Percentiles rank a stretch among this genome's conserved stretches.
Conservation (phyloP, 768 basidiomycete genomes). For the Trametes cubensis region DNA sequence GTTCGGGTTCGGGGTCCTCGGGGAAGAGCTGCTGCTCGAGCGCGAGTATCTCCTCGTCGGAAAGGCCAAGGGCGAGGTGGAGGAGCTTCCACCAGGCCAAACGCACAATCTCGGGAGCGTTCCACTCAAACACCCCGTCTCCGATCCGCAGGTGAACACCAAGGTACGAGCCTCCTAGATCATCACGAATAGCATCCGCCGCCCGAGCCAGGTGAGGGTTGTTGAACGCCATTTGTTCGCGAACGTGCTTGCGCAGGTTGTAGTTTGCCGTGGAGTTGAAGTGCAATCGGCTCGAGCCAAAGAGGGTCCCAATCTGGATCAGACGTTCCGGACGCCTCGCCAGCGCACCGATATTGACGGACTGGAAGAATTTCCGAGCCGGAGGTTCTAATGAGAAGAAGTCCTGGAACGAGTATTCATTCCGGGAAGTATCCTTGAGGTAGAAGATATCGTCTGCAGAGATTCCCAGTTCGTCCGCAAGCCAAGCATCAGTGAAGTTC, state of each 20-base stretch:
- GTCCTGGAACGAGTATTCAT: constrained; percentile 68
- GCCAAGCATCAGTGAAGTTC: constrained; percentile 53
- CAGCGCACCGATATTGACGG: constrained; percentile 48
- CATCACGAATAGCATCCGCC: constrained; percentile 49
- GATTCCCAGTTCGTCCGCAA: constrained; percentile 45
- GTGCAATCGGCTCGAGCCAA: constrained; percentile 71
- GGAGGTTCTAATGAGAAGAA: constrained; percentile 15
- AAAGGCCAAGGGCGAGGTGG: constrained; percentile 47
- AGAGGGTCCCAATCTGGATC: constrained; percentile 73
- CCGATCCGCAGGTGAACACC: constrained; percentile 71
- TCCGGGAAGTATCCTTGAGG: constrained; percentile 57
- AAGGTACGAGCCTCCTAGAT: constrained; percentile 49
- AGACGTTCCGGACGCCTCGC: constrained; percentile 48
- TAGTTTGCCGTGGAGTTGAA: constrained; percentile 46
- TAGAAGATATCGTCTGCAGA: constrained; percentile 42
- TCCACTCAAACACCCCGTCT: constrained; percentile 61
- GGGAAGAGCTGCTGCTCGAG: constrained; percentile 26
- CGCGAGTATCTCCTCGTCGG: constrained; percentile 21
- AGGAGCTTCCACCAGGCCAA: constrained; percentile 62
- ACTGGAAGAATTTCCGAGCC: constrained; percentile 45
- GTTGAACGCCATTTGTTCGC: constrained; percentile 58
- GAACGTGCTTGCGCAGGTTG: constrained; percentile 48
- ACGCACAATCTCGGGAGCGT: constrained; percentile 46
- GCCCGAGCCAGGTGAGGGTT: constrained; percentile 50
- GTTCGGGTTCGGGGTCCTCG: constrained; percentile 13